Conservation (phyloP, 768 basidiomycete genomes). For the Mycena capillaripes region DNA sequence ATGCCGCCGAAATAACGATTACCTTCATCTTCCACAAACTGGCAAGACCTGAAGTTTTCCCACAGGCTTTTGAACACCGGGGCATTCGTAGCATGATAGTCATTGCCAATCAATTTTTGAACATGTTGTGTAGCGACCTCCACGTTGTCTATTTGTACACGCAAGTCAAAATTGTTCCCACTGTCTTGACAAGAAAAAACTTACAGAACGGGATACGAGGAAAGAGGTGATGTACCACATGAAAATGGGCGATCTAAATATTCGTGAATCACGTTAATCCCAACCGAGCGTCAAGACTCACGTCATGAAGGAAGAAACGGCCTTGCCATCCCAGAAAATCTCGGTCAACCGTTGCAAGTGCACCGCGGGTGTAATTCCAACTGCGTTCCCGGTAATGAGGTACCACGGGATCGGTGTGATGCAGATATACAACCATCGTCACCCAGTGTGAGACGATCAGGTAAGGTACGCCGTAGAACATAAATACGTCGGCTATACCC, state of each 20-base stretch:
- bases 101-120: background rate
- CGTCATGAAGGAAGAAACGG: background rate
- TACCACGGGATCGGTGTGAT: constrained; percentile 65
- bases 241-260: background rate
- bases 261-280: background rate
- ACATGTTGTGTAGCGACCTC: background rate
- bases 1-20: background rate
- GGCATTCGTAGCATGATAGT: background rate
- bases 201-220: background rate
- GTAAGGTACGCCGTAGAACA: constrained; percentile 69
- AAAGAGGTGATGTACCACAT: background rate
- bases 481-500: constrained; percentile 27
- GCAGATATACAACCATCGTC: constrained; percentile 71
- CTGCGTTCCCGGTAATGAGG: background rate
- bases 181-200: background rate
- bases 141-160: background rate
- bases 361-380: background rate
- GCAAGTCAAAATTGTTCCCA: background rate
- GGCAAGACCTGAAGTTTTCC: background rate
- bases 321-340: background rate
- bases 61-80: background rate
- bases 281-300: background rate
- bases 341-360: background rate
- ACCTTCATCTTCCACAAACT: background rate
- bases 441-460: constrained; percentile 69